These are phyloP conservation scores for Leptodontidium sp. DNA, from an alignment of 2,329 filamentous ascomycete species.

Conservation along the genomic window DNA sequence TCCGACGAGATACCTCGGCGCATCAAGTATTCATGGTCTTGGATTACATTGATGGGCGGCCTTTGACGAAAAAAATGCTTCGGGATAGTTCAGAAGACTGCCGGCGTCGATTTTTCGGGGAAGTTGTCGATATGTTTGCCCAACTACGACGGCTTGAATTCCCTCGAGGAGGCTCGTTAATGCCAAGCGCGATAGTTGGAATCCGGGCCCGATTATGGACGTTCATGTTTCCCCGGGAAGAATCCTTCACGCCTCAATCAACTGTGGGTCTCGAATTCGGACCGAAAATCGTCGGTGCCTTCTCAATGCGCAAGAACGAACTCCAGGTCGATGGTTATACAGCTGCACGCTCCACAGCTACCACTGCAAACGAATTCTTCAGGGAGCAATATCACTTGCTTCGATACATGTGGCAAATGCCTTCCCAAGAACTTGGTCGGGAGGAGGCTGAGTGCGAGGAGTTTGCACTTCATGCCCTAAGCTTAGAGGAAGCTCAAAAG, in stretches of 20 bases:
- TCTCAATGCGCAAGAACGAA: constrained; percentile 9
- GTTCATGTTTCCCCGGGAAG: constrained; percentile 7
- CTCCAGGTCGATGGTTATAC: constrained; percentile 11
- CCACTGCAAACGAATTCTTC: constrained; percentile 6
- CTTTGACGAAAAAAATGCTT: constrained; percentile 12
- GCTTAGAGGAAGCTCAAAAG: constrained; percentile 12
- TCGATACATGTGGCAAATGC: constrained; percentile 10
- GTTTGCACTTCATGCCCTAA: constrained; percentile 4
- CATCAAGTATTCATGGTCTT: constrained; percentile 15
- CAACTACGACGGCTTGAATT: constrained; percentile 14
- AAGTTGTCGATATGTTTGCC: constrained; percentile 8
- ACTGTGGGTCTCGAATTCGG: background rate
- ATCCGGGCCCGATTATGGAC: background rate
- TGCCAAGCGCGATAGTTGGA: background rate
- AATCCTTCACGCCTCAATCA: constrained; percentile 11
- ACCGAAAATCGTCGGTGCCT: constrained; percentile 10
- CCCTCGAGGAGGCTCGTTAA: constrained; percentile 1
- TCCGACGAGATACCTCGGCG: constrained; percentile 2
- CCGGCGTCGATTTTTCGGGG: constrained; percentile 11
- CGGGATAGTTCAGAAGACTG: constrained; percentile 11
- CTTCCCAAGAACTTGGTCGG: constrained; percentile 10
- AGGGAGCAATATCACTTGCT: constrained; percentile 6
- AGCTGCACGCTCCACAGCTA: constrained; percentile 7
- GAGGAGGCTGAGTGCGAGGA: constrained; percentile 11
- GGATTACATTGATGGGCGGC: constrained; percentile 8